phyloP scores from a whole-genome alignment of 768 basidiomycete genomes.

The Psilocybe cyanescens region DNA sequence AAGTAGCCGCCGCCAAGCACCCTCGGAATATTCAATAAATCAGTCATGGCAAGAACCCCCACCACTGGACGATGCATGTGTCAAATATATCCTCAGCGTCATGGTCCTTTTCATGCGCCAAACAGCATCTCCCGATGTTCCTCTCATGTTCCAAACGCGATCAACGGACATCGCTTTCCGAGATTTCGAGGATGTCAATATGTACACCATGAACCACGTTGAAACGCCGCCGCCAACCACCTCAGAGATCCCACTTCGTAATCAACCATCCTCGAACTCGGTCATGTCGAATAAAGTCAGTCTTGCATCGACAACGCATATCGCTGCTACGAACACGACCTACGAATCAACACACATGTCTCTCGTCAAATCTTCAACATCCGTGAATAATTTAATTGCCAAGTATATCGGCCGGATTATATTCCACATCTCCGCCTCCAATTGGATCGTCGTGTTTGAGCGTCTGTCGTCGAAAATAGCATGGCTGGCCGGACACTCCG shows the following conservation, averaged over 20 bases:
- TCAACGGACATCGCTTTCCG: conserved; percentile 69
- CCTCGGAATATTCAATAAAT: conserved; percentile 46
- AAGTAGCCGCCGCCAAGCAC: conserved; percentile 33
- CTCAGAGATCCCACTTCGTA: conserved; percentile 32
- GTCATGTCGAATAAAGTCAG: conserved; percentile 39
- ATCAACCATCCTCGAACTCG: conserved; percentile 46
- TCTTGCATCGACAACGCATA: conserved; percentile 44
- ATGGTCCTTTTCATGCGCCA: conserved; percentile 84
- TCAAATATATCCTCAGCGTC: conserved; percentile 79
- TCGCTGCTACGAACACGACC: conserved; percentile 38
- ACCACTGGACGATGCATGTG: conserved; percentile 81
- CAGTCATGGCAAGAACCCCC: conserved; percentile 64
- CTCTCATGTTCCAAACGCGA: conserved; percentile 57
- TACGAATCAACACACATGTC: conserved; percentile 71
- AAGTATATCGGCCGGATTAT: conserved; percentile 80
- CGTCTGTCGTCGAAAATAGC: conserved; percentile 74
- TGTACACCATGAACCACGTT: neutral
- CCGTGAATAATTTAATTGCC: conserved; percentile 65
- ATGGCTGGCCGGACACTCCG: conserved; percentile 51
- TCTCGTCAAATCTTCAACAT: conserved; percentile 53
- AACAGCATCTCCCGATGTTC: conserved; percentile 59
- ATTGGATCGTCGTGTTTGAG: conserved; percentile 80
- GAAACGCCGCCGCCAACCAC: conserved; percentile 6
- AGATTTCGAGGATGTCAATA: conserved; percentile 60
- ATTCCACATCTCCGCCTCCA: conserved; percentile 85